Base-by-base conservation (phyloP, 768 basidiomycete genomes). In the Imleria badia region DNA sequence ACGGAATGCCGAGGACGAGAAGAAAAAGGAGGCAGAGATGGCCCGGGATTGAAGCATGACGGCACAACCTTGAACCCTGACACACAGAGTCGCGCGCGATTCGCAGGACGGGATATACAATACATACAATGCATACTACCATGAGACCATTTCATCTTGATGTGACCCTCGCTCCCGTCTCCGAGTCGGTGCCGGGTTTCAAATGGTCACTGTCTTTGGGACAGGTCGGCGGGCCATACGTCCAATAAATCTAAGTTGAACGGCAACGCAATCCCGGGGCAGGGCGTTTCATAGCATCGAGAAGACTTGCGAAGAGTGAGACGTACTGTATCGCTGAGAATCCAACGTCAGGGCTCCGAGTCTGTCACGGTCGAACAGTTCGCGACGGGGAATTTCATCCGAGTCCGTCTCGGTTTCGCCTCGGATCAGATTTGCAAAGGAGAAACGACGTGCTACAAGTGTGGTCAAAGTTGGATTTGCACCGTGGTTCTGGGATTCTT, bases 351-450 rank as follows among this genome's bases (percentile, higher is more conserved):
- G 19, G 23, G 15, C 22, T n/a, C n/a, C n/a, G n/a, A n/a, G n/a
- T 44, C 40, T 38, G 45, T 34, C 29, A 15, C 3, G 41, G 36
- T 35, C 19, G 33, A 29, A 36, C 22, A 30, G 13, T 29, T n/a
- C n/a, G n/a, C 6, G 23, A 44, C 36, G 33, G 45, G n/a, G 30
- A 38, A 51, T 36, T 48, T 33, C 30, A n/a, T n/a, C n/a, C n/a
- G n/a, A n/a, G 26, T n/a, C 48, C 41, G 45, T 44, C 39, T 15
- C 20, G 36, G 17, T 30, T 57, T 58, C 40, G 17, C 62, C 60
- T 62, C 63, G 60, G 55, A 63, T 62, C 63, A 58, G 59, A 63
- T 62, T 62, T 52, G 52, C 60, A 19, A 43, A 54, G 33, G 23
- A n/a, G 7, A 40, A 45, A 38, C 22, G 17, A 29, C n/a, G 44